phyloP scores from a whole-genome alignment of 352 stramenopile species.

The Globisporangium barbulae region DNA sequence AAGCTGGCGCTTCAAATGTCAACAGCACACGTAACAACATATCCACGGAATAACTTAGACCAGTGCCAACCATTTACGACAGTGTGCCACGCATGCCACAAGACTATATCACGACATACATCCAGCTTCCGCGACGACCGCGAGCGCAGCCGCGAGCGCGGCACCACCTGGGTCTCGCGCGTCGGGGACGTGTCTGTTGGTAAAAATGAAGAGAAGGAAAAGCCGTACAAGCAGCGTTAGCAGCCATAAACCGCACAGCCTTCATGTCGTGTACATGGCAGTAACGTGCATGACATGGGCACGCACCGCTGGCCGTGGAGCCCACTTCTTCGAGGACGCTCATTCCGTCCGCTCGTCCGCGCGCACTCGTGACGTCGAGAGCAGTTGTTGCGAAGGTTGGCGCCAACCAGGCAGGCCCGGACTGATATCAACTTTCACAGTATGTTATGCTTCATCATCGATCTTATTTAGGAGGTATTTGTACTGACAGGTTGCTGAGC shows the following conservation, averaged over 20 bases:
- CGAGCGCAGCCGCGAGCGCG: constrained; percentile 19
- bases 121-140: constrained; percentile 19
- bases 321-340: constrained; percentile 31
- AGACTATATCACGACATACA: constrained; percentile 2
- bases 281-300: background rate
- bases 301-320: constrained; percentile 25
- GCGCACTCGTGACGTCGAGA: background rate
- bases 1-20: background rate
- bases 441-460: background rate
- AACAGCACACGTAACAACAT: background rate
- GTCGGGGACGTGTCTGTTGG: constrained; percentile 19
- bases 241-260: background rate
- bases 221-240: background rate
- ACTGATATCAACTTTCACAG: background rate
- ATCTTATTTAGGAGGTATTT: background rate
- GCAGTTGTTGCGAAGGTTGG: background rate
- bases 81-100: background rate
- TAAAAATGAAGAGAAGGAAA: background rate
- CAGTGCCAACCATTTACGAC: background rate
- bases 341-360: constrained; percentile 14
- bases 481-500: background rate
- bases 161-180: constrained; percentile 4
- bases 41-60: background rate
- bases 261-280: background rate
- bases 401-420: constrained; percentile 8